Conservation (phyloP, 352 stramenopile species). For the Phytopythium delawarense region DNA sequence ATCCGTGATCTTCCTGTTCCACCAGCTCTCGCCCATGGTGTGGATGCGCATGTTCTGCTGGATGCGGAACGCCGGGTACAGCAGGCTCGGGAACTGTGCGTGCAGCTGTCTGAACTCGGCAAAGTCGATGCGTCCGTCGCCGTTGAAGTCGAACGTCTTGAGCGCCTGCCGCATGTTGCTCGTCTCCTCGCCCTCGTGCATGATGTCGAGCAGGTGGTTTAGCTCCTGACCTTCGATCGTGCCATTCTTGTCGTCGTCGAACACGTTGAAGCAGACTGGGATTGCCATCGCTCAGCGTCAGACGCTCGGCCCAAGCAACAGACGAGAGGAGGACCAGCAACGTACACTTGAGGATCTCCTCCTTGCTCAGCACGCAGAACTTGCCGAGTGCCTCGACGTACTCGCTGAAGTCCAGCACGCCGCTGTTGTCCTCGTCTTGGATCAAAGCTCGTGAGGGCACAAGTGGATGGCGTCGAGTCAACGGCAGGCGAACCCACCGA, state of each 20-base stretch:
- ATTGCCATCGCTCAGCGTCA: background rate
- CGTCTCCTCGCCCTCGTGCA: conserved; percentile 54
- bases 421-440: conserved; percentile 63
- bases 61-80: conserved; percentile 70
- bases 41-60: conserved; percentile 71
- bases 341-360: conserved; percentile 72
- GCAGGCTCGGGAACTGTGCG: conserved; percentile 51
- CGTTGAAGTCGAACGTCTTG: conserved; percentile 63
- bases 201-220: conserved; percentile 58
- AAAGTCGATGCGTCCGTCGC: conserved; percentile 72
- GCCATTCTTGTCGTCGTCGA: conserved; percentile 66
- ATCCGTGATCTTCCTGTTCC: conserved; percentile 54
- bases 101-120: conserved; percentile 63
- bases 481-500: conserved; percentile 21
- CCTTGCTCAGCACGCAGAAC: conserved; percentile 68
- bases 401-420: conserved; percentile 67
- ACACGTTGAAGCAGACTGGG: conserved; percentile 76
- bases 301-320: background rate
- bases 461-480: background rate
- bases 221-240: conserved; percentile 68
- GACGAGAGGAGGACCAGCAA: background rate
- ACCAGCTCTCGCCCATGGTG: conserved; percentile 63
- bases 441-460: background rate
- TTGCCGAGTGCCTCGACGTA: conserved; percentile 76
- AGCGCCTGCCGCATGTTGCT: conserved; percentile 72